Evolutionary conservation across 2,329 filamentous ascomycete genomes (phyloP).

Genomic region (Claviceps lovelessii): DNA sequence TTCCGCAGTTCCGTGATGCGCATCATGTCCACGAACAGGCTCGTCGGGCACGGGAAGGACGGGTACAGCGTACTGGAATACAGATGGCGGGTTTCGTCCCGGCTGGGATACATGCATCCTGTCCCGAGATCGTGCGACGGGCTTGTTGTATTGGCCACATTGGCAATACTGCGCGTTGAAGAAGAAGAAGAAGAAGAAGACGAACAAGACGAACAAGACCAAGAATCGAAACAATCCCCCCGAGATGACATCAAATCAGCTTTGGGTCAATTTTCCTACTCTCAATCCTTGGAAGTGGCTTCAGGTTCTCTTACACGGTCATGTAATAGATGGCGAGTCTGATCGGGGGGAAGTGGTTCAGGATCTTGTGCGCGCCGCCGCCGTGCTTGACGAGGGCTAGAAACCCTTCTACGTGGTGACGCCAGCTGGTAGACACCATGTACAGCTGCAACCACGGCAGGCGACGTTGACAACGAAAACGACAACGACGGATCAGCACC

Average conservation of each 20-base stretch:
- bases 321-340: neutral
- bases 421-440: neutral
- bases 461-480: too few relatives aligned
- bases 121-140: neutral
- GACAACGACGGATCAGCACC: neutral
- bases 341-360: neutral
- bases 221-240: too few relatives aligned
- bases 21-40: neutral
- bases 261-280: neutral
- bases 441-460: neutral
- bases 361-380: neutral
- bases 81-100: neutral
- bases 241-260: neutral
- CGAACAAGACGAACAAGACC: too few relatives aligned
- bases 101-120: neutral
- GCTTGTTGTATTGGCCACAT: neutral
- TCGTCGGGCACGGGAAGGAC: neutral
- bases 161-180: neutral
- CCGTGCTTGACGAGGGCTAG: neutral
- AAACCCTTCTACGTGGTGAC: neutral
- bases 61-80: neutral
- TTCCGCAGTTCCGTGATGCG: neutral
- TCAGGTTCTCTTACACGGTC: neutral
- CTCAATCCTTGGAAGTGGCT: neutral
- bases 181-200: neutral